A percentile compares a stretch with the other conserved stretches of the same genome.
Conservation (phyloP, 176 grass and related monocot species). For the Hyparrhenia diplandra region DNA sequence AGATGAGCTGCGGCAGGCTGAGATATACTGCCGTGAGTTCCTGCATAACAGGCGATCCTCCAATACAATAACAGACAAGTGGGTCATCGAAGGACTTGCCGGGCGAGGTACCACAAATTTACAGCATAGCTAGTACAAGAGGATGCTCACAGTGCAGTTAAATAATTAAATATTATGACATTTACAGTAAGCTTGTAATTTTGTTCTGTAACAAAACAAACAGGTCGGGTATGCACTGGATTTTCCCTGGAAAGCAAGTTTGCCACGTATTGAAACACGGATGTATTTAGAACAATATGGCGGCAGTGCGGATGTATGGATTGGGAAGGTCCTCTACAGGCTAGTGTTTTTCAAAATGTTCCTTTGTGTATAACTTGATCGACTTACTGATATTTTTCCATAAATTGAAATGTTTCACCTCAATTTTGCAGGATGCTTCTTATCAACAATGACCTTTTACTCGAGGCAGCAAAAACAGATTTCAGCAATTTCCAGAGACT, state of each 20-base stretch:
- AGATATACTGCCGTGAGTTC: conserved; percentile 14
- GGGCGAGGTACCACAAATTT: conserved; percentile 12
- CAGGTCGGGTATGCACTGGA: background rate
- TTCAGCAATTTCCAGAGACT: conserved; percentile 43
- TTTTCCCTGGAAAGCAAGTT: conserved; percentile 11
- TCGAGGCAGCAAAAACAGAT: conserved; percentile 43
- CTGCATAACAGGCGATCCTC: conserved; percentile 25
- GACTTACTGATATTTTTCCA: too few species aligned
- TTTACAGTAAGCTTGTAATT: too few species aligned
- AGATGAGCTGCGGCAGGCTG: background rate
- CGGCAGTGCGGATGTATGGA: background rate
- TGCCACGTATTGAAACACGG: conserved; percentile 26
- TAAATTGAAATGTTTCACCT: too few species aligned
- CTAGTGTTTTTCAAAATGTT: too few species aligned
- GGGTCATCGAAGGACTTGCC: conserved; percentile 58
- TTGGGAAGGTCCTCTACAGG: conserved; percentile 28
- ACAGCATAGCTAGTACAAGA: too few species aligned
- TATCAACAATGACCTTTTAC: conserved; percentile 44
- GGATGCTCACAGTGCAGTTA: too few species aligned
- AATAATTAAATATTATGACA: too few species aligned
- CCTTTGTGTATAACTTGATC: too few species aligned
- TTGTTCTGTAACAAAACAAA: too few species aligned
- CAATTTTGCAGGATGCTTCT: conserved; percentile 40
- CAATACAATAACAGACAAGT: conserved; percentile 42
- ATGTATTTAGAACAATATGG: conserved; percentile 32